Conservation (phyloP, 2,329 filamentous ascomycete species). For the Xylaria sp. region DNA sequence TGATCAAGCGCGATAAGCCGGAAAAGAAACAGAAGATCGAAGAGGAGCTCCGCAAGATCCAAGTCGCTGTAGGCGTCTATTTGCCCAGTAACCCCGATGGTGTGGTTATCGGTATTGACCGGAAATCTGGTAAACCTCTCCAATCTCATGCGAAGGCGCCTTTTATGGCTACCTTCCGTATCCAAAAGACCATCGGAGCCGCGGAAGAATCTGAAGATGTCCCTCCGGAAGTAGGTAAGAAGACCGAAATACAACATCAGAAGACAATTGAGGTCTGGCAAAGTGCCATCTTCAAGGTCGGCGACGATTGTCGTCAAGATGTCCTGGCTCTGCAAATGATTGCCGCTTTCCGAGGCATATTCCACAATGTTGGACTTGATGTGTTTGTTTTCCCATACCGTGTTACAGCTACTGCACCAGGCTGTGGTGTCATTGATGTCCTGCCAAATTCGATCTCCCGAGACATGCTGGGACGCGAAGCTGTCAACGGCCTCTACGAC, state of each 20-base stretch:
- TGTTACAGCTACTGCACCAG: slow-evolving; percentile 95
- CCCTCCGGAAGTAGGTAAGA: slow-evolving; percentile 59
- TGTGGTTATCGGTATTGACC: slow-evolving; percentile 96
- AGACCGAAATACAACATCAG: slow-evolving; percentile 49
- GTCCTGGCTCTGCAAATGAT: slow-evolving; percentile 98
- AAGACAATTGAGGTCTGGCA: slow-evolving; percentile 95
- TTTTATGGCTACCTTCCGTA: slow-evolving; percentile 98
- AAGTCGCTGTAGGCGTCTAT: slow-evolving; percentile 97
- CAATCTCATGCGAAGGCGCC: slow-evolving; percentile 98
- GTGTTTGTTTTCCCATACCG: slow-evolving; percentile 98
- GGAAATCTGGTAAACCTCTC: slow-evolving; percentile 95
- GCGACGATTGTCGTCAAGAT: slow-evolving; percentile 97
- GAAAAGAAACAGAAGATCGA: slow-evolving; percentile 99
- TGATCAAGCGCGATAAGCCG: slow-evolving; percentile 89
- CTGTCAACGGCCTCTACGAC: slow-evolving; percentile 97
- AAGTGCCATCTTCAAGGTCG: slow-evolving; percentile 99
- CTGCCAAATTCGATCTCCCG: slow-evolving; percentile 97
- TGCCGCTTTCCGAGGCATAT: slow-evolving; percentile 95
- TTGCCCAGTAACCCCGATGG: slow-evolving; percentile 97
- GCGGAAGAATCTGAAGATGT: slow-evolving; percentile 64
- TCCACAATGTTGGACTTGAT: slow-evolving; percentile 92
- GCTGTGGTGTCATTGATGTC: slow-evolving; percentile 98
- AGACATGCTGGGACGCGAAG: slow-evolving; percentile 97
- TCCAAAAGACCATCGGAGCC: slow-evolving; percentile 77
- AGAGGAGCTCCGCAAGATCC: slow-evolving; percentile 95